A percentile compares a stretch with the other conserved stretches of the same genome.
These are phyloP conservation scores for Yamadazyma atmosphaerica DNA, from an alignment of 1,139 yeast species.

Conservation along the genomic window DNA sequence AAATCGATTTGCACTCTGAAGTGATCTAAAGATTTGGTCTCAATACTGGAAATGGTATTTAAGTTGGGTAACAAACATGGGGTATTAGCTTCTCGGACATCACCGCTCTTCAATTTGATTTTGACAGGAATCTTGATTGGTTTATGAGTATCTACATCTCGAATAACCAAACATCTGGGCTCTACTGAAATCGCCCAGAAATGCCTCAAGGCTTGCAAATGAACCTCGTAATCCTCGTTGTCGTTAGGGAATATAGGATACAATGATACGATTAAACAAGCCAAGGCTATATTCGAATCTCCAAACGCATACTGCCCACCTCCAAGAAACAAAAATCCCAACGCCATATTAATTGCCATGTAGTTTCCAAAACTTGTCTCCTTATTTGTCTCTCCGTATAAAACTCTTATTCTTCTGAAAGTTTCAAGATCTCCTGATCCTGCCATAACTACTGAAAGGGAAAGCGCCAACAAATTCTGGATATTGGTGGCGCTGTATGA, in stretches of 20 bases:
- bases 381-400: slow-evolving; percentile 58
- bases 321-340: slow-evolving; percentile 87
- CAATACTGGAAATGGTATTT: slow-evolving; percentile 42
- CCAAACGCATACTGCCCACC: slow-evolving; percentile 89
- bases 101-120: slow-evolving; percentile 44
- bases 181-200: slow-evolving; percentile 90
- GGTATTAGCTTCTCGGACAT: slow-evolving; percentile 31
- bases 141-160: slow-evolving; percentile 63
- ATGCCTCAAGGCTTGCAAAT: slow-evolving; percentile 83
- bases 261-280: slow-evolving; percentile 69
- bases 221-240: slow-evolving; percentile 49
- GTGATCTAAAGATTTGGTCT: slow-evolving; percentile 43
- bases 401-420: slow-evolving; percentile 67
- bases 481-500: slow-evolving; percentile 56
- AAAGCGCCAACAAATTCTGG: slow-evolving; percentile 60
- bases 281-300: slow-evolving; percentile 64
- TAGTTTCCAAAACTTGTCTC: slow-evolving; percentile 65
- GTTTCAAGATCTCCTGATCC: slow-evolving; percentile 88
- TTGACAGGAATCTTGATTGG: slow-evolving; percentile 54
- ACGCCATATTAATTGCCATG: slow-evolving; percentile 77
- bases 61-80: slow-evolving; percentile 75
- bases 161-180: slow-evolving; percentile 72
- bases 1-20: slow-evolving; percentile 47
- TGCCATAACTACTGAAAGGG: slow-evolving; percentile 77
- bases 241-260: slow-evolving; percentile 71